Evolutionary conservation across 768 basidiomycete genomes (phyloP).

Genomic region (Galerina sulciceps): DNA sequence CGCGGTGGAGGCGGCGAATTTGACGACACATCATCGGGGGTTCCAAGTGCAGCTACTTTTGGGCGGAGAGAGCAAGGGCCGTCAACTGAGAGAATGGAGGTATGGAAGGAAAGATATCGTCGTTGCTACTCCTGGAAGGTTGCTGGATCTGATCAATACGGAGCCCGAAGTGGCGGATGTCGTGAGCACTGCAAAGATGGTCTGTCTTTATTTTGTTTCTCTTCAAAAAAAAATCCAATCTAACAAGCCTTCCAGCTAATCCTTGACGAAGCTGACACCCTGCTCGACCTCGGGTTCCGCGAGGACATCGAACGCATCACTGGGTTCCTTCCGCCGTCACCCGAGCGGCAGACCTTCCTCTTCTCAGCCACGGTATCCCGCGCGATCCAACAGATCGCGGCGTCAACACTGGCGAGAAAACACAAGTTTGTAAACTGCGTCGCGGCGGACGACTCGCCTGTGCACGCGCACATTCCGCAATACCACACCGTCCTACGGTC

Average conservation of each 20-base stretch:
- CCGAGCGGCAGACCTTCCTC: conserved; percentile 86
- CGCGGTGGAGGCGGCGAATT: conserved; percentile 75
- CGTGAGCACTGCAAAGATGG: conserved; percentile 60
- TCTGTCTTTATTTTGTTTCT: conserved; percentile 33
- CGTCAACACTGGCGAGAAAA: conserved; percentile 56
- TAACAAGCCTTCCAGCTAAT: conserved; percentile 60
- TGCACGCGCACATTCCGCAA: conserved; percentile 80
- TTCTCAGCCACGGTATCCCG: conserved; percentile 88
- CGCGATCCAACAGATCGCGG: conserved; percentile 73
- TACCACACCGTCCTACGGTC: conserved; percentile 75
- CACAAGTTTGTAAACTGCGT: conserved; percentile 80
- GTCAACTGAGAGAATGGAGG: conserved; percentile 72
- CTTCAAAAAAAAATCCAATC: conserved; percentile 2
- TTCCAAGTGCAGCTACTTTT: conserved; percentile 77
- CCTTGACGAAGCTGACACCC: conserved; percentile 90
- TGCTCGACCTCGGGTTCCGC: conserved; percentile 92
- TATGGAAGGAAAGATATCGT: conserved; percentile 74
- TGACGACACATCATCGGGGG: conserved; percentile 62
- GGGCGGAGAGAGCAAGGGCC: conserved; percentile 71
- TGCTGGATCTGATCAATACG: conserved; percentile 71
- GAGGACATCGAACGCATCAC: conserved; percentile 81
- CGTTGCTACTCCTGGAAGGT: conserved; percentile 88
- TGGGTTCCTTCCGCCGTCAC: conserved; percentile 58
- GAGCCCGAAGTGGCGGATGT: conserved; percentile 59
- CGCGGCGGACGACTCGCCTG: conserved; percentile 61